Base-by-base conservation (phyloP, 2,329 filamentous ascomycete species). In the Fusarium sp. region DNA sequence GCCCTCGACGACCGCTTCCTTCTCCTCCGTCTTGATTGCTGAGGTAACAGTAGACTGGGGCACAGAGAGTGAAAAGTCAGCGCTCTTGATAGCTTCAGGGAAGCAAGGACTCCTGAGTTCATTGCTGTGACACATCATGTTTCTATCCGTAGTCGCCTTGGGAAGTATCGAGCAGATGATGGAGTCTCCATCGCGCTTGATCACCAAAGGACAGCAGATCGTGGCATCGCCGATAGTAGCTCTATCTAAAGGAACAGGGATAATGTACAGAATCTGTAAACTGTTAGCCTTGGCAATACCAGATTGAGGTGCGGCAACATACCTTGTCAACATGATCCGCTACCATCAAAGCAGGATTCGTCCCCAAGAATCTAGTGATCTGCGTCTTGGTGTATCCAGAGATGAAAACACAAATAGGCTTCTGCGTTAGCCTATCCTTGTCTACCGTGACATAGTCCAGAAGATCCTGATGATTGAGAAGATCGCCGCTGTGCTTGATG, bases 281-380 rank as follows among this genome's bases (percentile, higher is more conserved):
- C 2, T 2, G 17, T 52, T 7, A 66, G 52, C 13, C 3, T 13
- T 7, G 4, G 3, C 9, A 11, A 3, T 6, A 18, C 6, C 7
- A 3, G 3, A 12, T 14, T 12, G 10, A 3, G 4, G 1, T 0
- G 1, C 6, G 14, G 4, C 4, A 1, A 33, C 30, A 20, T n/a
- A 62, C 64, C 48, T 67, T 67, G 6, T 67, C 64, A 6, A 41
- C 42, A 3, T 67, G n/a, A 2, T 67, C 63, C 0, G 55, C 64
- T 2, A 67, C 38, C 7, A 67, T 13, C 0, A 67, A 7, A 0
- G 63, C 55, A 1, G 64, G 64, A 3, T 67, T 9, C 0, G 27
- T 67, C 0, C 48, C 64, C 0, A 67, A 2, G 9, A 67, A 67
- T 3, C 64, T 49, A 8, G 48, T 62, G 4, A 67, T 67, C 0